phyloP scores from a whole-genome alignment of 805 yeast genomes.

The Pichia occidentalis region DNA sequence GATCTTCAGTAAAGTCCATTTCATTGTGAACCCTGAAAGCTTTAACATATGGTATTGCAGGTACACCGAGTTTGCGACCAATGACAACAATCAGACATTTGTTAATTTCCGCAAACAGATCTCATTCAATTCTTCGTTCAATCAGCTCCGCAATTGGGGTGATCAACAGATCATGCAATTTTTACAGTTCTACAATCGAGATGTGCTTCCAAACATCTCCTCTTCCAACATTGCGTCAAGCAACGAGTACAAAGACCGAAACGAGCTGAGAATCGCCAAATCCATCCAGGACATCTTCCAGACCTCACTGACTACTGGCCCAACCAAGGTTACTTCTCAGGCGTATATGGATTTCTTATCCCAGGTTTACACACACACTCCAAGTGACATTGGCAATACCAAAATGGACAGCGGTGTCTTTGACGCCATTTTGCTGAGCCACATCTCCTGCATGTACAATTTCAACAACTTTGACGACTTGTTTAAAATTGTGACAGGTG shows the following conservation, averaged over 20 bases:
- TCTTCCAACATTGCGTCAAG: conserved; percentile 2
- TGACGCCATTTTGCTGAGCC: too few species aligned
- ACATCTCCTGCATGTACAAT: too few species aligned
- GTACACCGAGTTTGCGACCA: conserved; percentile 8
- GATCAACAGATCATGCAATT: conserved; percentile 40
- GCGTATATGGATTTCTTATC: too few species aligned
- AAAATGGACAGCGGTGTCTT: too few species aligned
- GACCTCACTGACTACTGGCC: too few species aligned
- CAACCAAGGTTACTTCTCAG: too few species aligned
- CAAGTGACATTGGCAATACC: too few species aligned
- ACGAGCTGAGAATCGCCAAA: conserved; percentile 4
- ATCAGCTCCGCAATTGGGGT: conserved; percentile 42
- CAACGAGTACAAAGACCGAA: conserved; percentile 2
- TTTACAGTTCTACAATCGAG: conserved; percentile 35
- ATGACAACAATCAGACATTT: neutral
- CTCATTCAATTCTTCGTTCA: conserved; percentile 23
- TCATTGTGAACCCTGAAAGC: conserved; percentile 18
- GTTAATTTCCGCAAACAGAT: conserved; percentile 16
- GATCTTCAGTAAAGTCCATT: conserved; percentile 30
- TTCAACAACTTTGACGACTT: too few species aligned
- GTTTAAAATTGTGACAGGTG: too few species aligned
- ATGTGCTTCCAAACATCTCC: conserved; percentile 3
- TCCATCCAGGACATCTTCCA: conserved; percentile 6
- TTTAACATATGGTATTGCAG: conserved; percentile 26
- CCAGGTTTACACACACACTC: too few species aligned